These are phyloP conservation scores for Wallacemonas sp. DNA, from an alignment of 208 protist genomes.

Conservation along the genomic window DNA sequence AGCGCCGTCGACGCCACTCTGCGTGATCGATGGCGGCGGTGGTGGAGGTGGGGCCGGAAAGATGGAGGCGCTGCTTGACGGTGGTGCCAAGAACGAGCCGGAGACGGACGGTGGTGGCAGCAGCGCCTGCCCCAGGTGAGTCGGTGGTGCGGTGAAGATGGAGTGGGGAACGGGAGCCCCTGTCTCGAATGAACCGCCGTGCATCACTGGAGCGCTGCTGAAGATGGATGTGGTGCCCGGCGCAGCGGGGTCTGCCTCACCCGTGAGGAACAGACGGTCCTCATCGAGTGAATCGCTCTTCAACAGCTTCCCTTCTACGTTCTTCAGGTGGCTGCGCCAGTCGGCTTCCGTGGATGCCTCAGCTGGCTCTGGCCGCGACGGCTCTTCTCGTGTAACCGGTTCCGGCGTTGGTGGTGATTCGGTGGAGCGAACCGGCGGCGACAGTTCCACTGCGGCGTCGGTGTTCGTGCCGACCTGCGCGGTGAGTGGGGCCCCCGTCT, in stretches of 20 bases:
- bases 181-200: too few species aligned
- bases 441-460: not conserved
- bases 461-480: slow-evolving; percentile 33
- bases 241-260: not conserved
- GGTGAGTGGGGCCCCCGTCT: slow-evolving; percentile 26
- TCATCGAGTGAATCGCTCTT: slow-evolving; percentile 3
- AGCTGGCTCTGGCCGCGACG: not conserved
- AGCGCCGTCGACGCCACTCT: not conserved
- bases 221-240: not conserved
- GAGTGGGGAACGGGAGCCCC: too few species aligned
- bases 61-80: too few species aligned
- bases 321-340: slow-evolving; percentile 44
- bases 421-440: not conserved
- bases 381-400: not conserved
- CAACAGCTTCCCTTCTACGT: slow-evolving; percentile 47
- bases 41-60: slow-evolving; percentile 6
- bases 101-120: too few species aligned
- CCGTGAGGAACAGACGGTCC: not conserved
- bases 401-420: not conserved
- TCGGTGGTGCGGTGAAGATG: too few species aligned
- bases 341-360: slow-evolving; percentile 10
- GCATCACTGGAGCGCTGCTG: too few species aligned
- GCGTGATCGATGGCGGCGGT: not conserved
- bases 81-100: too few species aligned
- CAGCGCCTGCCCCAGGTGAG: too few species aligned